Evolutionary conservation across 129 eudicot genomes (phyloP), one percentile per base, ranked within the genome.

Genomic region (Centaurea solstitialis): DNA sequence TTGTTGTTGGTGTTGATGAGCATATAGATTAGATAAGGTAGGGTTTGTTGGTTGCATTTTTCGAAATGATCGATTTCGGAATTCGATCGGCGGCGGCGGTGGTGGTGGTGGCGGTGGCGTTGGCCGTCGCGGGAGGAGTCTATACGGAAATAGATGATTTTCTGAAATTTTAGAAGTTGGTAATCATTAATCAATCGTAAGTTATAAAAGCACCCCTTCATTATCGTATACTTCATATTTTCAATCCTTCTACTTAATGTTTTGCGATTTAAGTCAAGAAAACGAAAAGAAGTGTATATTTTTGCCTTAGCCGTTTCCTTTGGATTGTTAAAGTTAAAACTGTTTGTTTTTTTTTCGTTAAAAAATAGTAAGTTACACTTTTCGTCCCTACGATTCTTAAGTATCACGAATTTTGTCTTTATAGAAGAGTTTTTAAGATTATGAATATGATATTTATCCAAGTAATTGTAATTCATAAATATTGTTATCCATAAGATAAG

Each of bases 21-120:
- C 18, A 33, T 79, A 79, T 4, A 37, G 18, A 70, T 70, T 76
- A 13, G 83, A 17, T 0, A 70, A 79, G 71, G 71, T 35, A 11
- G 40, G 13, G 28, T 79, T 28, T 37, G 40, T 13, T 22, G 83
- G 83, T 53, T 79, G 70, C 83, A 79, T 79, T 57, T 50, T 70
- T 9, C 21, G 7, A 21, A 69, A 68, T 26, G 74, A 78, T 78
- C 69, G 18, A 50, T 70, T 37, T 50, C 33, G 39, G 67, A 45
- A 70, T 6, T 28, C 37, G 70, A 9, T 38, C 68, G 45, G 75
- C 20, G 40, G 41, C 5, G 73, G 61, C 22, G 72, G 33, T 8
- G 62, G 23, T 61, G 73, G 30, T 26, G 30, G 61, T 21, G 72
- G 33, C 8, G 62, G 23, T 61, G 17, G 73, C 59, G 65, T 57